phyloP scores from a whole-genome alignment of 352 stramenopile species.

The Phytopythium delawarense region DNA sequence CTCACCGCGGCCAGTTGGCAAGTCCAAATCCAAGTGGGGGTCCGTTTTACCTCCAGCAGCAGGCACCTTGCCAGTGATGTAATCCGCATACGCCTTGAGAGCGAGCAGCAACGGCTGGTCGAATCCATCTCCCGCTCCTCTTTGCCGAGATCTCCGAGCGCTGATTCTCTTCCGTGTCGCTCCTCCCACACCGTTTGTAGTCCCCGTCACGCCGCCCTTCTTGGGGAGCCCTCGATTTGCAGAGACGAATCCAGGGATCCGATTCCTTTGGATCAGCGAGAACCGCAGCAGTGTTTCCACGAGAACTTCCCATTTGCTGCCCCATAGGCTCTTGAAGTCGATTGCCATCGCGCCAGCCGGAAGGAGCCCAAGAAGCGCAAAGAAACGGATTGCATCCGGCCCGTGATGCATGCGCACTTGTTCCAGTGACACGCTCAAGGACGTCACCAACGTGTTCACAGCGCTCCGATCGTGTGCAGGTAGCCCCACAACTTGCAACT shows the following conservation, averaged over 20 bases:
- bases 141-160: slow-evolving; percentile 21
- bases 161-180: slow-evolving; percentile 1
- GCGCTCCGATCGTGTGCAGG: slow-evolving; percentile 63
- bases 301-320: slow-evolving; percentile 51
- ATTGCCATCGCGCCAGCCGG: slow-evolving; percentile 68
- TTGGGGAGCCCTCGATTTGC: slow-evolving; percentile 56
- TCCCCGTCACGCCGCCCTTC: slow-evolving; percentile 24
- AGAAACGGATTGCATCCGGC: slow-evolving; percentile 69
- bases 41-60: slow-evolving; percentile 18
- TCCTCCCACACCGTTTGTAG: slow-evolving; percentile 4
- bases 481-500: slow-evolving; percentile 62
- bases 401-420: slow-evolving; percentile 68
- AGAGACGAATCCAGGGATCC: slow-evolving; percentile 59
- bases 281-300: slow-evolving; percentile 70
- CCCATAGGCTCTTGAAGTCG: slow-evolving; percentile 78
- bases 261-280: slow-evolving; percentile 72
- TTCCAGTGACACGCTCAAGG: slow-evolving; percentile 65
- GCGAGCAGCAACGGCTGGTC: slow-evolving; percentile 59
- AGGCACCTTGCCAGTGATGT: slow-evolving; percentile 38
- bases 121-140: slow-evolving; percentile 30
- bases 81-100: slow-evolving; percentile 69
- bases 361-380: slow-evolving; percentile 62
- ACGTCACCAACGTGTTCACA: slow-evolving; percentile 75
- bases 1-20: slow-evolving; percentile 10
- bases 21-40: slow-evolving; percentile 21